phyloP scores from a whole-genome alignment of 2,329 filamentous ascomycete species.

The Rhynchosporium graminicola region DNA sequence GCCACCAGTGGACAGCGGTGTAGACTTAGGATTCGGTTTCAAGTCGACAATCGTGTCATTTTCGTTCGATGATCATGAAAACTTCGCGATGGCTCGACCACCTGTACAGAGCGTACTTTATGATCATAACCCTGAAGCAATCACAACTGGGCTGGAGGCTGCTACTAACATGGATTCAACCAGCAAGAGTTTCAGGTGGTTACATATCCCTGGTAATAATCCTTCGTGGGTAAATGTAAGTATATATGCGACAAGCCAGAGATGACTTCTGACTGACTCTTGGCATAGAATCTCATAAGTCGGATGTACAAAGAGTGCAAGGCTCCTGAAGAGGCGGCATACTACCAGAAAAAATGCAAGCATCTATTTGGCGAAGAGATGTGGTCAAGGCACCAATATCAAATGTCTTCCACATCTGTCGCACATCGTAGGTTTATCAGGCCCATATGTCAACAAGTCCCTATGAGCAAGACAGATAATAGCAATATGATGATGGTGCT shows the following conservation, averaged over 20 bases:
- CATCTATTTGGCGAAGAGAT: conserved; percentile 7
- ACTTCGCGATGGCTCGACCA: not conserved
- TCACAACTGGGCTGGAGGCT: conserved; percentile 2
- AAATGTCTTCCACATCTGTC: conserved; percentile 2
- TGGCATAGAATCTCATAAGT: not conserved
- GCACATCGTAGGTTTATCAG: conserved; percentile 11
- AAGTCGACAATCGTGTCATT: conserved; percentile 6
- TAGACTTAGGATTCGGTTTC: conserved; percentile 8
- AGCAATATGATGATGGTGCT: conserved; percentile 11
- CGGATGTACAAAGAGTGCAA: conserved; percentile 8
- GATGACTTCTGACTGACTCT: not conserved
- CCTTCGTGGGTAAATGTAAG: conserved; percentile 4
- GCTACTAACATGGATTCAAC: not conserved
- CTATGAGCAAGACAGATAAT: not conserved
- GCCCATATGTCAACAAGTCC: conserved; percentile 2
- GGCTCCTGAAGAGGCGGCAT: not conserved
- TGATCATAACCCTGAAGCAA: not conserved
- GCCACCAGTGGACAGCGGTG: not conserved
- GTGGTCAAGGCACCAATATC: conserved; percentile 9
- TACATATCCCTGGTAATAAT: conserved; percentile 6
- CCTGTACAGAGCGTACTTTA: conserved; percentile 7
- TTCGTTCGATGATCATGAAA: conserved; percentile 2
- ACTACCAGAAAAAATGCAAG: conserved; percentile 10
- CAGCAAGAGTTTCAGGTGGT: conserved; percentile 3
- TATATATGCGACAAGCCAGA: not conserved